phyloP scores from a whole-genome alignment of 179 eudicot species.

The Camellia oleifera region DNA sequence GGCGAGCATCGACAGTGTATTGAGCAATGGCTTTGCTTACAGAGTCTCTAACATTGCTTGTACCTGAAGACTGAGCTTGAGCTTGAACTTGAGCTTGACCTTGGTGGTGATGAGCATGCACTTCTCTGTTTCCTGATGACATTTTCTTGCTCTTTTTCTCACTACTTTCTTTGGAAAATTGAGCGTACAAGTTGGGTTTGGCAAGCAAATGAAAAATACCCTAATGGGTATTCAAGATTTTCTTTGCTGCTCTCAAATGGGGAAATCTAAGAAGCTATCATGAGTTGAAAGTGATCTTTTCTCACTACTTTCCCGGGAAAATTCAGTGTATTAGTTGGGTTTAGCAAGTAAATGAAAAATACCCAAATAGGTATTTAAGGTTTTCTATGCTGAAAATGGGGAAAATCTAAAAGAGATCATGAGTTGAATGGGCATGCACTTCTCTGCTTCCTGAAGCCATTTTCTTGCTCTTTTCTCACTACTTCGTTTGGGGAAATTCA shows the following conservation, averaged over 20 bases:
- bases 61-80: conserved; percentile 33
- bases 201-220: neutral
- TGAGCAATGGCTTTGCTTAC: conserved; percentile 77
- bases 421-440: neutral
- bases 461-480: neutral
- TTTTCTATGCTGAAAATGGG: too few relatives aligned
- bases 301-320: too few relatives aligned
- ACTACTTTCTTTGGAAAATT: neutral
- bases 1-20: conserved; percentile 76
- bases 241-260: neutral
- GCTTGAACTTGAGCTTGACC: conserved; percentile 8
- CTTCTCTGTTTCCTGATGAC: conserved; percentile 24
- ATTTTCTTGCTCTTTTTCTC: neutral
- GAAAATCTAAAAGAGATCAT: too few relatives aligned
- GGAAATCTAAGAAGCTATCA: neutral
- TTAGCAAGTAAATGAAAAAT: too few relatives aligned
- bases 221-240: neutral
- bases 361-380: too few relatives aligned
- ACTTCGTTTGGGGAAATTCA: neutral
- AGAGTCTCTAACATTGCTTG: conserved; percentile 38
- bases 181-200: neutral
- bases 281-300: neutral
- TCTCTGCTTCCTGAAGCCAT: conserved; percentile 26
- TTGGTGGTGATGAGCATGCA: neutral
- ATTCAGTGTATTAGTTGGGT: too few relatives aligned